Conservation (phyloP, 768 basidiomycete species). For the Amanita muscaria region DNA sequence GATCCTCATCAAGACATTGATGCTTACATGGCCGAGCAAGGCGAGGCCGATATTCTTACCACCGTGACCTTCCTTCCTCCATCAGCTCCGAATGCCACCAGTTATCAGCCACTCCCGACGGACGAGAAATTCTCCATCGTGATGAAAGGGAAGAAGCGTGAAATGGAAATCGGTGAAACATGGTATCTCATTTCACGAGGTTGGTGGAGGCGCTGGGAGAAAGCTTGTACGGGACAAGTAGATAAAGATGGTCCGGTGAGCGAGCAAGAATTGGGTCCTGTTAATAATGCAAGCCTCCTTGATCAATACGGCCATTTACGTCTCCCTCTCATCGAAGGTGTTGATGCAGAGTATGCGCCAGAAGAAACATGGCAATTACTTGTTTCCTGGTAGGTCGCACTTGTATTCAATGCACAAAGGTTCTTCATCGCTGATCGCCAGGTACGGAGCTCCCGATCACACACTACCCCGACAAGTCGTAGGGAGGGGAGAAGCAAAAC, state of each 20-base stretch:
- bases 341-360: constrained; percentile 72
- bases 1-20: constrained; percentile 54
- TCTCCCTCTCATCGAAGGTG: constrained; percentile 41
- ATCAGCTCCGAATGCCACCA: constrained; percentile 15
- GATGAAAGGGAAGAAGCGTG: constrained; percentile 32
- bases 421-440: constrained; percentile 20
- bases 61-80: constrained; percentile 21
- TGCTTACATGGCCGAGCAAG: constrained; percentile 56
- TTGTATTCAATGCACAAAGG: neutral
- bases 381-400: constrained; percentile 50
- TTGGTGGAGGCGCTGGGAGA: constrained; percentile 74
- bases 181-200: constrained; percentile 68
- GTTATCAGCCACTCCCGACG: constrained; percentile 22
- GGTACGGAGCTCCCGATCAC: constrained; percentile 60
- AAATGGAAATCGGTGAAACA: constrained; percentile 56
- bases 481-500: constrained; percentile 40
- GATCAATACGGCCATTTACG: constrained; percentile 43
- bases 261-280: constrained; percentile 59
- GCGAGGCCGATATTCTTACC: constrained; percentile 28
- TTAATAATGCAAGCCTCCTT: constrained; percentile 65
- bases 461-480: constrained; percentile 64
- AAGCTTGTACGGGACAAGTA: constrained; percentile 57
- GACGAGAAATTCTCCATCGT: constrained; percentile 45
- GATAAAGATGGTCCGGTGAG: constrained; percentile 60
- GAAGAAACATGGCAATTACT: constrained; percentile 63